Evolutionary conservation across 345 rosid genomes (phyloP).

Genomic region (Hibiscus syriacus): DNA sequence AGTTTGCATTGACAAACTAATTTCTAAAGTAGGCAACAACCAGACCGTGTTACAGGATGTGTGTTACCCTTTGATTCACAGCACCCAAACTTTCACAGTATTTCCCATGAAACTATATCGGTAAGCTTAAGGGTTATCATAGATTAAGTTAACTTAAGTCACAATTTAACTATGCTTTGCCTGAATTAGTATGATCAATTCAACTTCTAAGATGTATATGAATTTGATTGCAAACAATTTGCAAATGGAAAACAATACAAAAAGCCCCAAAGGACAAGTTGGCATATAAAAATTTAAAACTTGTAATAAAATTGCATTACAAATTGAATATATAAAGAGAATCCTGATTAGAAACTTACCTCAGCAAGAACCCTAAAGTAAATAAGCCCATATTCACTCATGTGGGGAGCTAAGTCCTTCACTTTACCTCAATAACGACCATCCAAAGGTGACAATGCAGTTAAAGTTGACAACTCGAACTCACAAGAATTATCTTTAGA

Average conservation of each 20-base stretch:
- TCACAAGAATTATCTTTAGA: slow-evolving; percentile 22
- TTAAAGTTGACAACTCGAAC: slow-evolving; percentile 64
- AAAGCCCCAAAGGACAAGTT: not conserved
- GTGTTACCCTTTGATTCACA: not conserved
- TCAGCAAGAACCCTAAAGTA: slow-evolving; percentile 77
- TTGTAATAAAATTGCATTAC: not conserved
- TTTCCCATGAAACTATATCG: no score
- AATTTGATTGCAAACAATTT: not conserved
- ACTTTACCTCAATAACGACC: slow-evolving; percentile 91
- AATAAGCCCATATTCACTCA: slow-evolving; percentile 87
- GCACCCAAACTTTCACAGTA: not conserved
- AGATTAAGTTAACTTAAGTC: no score
- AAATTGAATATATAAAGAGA: not conserved
- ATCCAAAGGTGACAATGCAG: slow-evolving; percentile 85
- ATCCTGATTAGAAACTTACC: slow-evolving; percentile 30
- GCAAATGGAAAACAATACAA: not conserved
- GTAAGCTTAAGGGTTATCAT: no score
- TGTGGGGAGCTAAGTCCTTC: slow-evolving; percentile 68
- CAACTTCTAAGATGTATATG: not conserved
- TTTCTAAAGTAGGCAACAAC: not conserved
- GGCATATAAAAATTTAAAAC: not conserved
- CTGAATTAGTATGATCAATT: not conserved
- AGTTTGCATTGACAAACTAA: not conserved
- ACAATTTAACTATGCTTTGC: not conserved
- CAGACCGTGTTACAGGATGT: not conserved